Percentiles rank a stretch among this genome's conserved stretches.
Conservation (phyloP, 139 green algal species). For the Chlamydomonas asymmetrica region DNA sequence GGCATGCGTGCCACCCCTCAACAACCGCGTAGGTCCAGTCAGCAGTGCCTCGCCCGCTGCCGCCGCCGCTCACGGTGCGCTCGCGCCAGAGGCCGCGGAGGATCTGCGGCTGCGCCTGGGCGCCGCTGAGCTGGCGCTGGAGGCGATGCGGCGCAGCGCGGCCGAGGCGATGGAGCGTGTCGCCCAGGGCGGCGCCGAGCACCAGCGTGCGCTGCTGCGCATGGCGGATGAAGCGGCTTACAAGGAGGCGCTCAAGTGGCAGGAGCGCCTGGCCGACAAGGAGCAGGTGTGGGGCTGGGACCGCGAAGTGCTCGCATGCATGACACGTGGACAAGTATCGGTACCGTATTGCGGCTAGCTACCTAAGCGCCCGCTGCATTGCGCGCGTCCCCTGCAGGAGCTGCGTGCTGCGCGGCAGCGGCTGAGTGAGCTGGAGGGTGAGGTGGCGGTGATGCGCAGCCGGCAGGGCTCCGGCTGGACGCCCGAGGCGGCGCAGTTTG, state of each 20-base stretch:
- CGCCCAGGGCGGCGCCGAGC: conserved; percentile 9
- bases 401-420: conserved; percentile 14
- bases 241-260: conserved; percentile 36
- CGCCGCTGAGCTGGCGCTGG: conserved; percentile 37
- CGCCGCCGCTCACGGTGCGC: too few relatives aligned
- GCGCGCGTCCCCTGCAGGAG: conserved; percentile 24
- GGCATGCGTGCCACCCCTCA: too few relatives aligned
- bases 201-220: conserved; percentile 37
- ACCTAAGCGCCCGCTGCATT: too few relatives aligned
- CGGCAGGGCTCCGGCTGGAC: conserved; percentile 17
- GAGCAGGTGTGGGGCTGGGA: conserved; percentile 20
- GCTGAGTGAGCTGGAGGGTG: conserved; percentile 24
- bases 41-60: too few relatives aligned
- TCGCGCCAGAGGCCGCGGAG: too few relatives aligned
- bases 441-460: conserved; percentile 28
- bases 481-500: conserved; percentile 40
- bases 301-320: neutral
- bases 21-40: too few relatives aligned
- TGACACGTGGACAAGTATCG: neutral
- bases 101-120: conserved; percentile 14
- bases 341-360: too few relatives aligned
- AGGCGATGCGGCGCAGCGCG: conserved; percentile 29
- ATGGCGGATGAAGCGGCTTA: conserved; percentile 43
- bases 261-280: conserved; percentile 19
- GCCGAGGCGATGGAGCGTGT: conserved; percentile 33